Conservation (phyloP, 805 yeast genomes). For the Jamesozyma lodderae region DNA sequence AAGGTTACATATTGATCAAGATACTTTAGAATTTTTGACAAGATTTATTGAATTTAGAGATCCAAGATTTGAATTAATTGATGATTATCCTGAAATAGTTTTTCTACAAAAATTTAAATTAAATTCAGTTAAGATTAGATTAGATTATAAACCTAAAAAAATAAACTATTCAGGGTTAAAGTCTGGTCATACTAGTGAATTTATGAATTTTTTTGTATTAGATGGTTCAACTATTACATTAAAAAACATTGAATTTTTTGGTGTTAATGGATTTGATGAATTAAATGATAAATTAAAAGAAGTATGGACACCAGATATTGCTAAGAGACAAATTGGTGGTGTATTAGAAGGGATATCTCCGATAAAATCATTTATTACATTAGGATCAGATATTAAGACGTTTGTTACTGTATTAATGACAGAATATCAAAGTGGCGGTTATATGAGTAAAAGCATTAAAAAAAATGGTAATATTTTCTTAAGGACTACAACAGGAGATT, state of each 20-base stretch:
- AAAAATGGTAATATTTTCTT: constrained; percentile 70
- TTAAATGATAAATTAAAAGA: constrained; percentile 48
- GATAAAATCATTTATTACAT: constrained; percentile 61
- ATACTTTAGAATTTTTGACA: constrained; percentile 73
- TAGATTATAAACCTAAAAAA: constrained; percentile 89
- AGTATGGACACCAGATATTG: constrained; percentile 86
- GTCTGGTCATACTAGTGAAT: constrained; percentile 76
- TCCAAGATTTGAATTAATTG: constrained; percentile 50
- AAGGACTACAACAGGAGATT: constrained; percentile 68
- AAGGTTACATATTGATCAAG: constrained; percentile 84
- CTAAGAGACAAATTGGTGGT: constrained; percentile 69
- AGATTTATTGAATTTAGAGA: constrained; percentile 80
- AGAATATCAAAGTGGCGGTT: constrained; percentile 62
- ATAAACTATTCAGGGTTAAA: constrained; percentile 76
- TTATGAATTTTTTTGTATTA: constrained; percentile 78
- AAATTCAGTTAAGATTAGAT: constrained; percentile 47
- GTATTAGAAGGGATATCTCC: constrained; percentile 81
- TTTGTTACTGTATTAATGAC: constrained; percentile 62
- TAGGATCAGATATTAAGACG: constrained; percentile 71
- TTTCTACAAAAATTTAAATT: constrained; percentile 64
- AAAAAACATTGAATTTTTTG: constrained; percentile 56
- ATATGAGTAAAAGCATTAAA: constrained; percentile 58
- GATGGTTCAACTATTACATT: constrained; percentile 75
- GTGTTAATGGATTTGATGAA: constrained; percentile 64
- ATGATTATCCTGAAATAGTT: constrained; percentile 49